phyloP scores from a whole-genome alignment of 257 asterid genomes.

The Nicotiana paniculata region DNA sequence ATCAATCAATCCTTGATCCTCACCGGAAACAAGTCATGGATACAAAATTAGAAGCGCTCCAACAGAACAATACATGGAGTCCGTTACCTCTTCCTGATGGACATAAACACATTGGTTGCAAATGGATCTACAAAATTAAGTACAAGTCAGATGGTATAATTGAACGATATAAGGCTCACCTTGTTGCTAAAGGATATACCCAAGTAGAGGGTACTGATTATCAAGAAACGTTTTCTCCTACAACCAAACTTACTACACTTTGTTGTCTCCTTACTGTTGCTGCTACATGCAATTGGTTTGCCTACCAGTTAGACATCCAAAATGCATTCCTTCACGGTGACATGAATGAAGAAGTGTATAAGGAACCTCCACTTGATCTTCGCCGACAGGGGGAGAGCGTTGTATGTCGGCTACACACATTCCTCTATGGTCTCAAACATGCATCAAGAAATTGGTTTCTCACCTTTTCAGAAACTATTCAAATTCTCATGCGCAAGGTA shows the following conservation, averaged over 20 bases:
- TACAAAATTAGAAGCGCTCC: not conserved
- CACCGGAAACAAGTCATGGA: not conserved
- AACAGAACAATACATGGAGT: not conserved
- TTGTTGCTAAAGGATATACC: constrained; percentile 2
- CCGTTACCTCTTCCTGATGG: not conserved
- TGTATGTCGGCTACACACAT: constrained; percentile 1
- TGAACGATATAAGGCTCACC: not conserved
- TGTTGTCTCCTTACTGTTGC: not conserved
- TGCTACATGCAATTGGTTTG: not conserved
- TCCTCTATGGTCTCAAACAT: not conserved
- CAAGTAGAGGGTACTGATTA: constrained; percentile 8
- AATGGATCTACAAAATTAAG: constrained; percentile 1
- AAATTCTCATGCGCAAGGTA: constrained; percentile 5
- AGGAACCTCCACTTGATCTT: not conserved
- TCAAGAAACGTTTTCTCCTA: not conserved
- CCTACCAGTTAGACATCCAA: not conserved
- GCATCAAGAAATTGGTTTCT: not conserved
- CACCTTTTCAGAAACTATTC: not conserved
- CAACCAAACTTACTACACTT: constrained; percentile 2
- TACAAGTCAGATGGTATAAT: not conserved
- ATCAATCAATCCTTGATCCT: not conserved
- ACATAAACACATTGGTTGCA: not conserved
- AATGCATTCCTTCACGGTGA: constrained; percentile 4
- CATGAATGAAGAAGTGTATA: constrained; percentile 1
- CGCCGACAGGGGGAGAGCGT: not conserved